Evolutionary conservation across 1,139 yeast genomes (phyloP), one percentile per base, ranked within the genome.

Genomic region (Pichia kudriavzevii): DNA sequence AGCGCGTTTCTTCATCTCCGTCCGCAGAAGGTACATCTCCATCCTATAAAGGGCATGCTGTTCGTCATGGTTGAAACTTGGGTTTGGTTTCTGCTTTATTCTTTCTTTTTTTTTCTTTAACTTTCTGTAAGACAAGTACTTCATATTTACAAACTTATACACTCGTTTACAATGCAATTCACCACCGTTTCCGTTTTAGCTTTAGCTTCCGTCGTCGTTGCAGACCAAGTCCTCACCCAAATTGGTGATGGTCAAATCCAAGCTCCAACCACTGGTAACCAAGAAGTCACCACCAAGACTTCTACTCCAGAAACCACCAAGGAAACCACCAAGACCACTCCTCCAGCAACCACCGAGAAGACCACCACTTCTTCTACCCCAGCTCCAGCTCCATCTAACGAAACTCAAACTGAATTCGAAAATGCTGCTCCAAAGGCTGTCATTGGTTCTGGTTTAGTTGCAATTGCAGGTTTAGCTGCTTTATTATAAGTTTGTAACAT

Each of bases 101-200:
- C 15, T 20, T 29, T 10, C 16, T 25, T 31, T 10, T 14, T 22
- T 22, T 23, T 35, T n/a, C n/a, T n/a, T n/a, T 26, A 22, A 5
- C 23, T 16, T 21, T 31, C 33, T 28, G n/a, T n/a, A n/a, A n/a
- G n/a, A n/a, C n/a, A n/a, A n/a, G n/a, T n/a, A n/a, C n/a, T n/a
- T n/a, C n/a, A n/a, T n/a, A n/a, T n/a, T n/a, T n/a, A 26, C 16
- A 9, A 14, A 17, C 26, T 16, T 17, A 29, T 20, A 17, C 36
- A 22, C 22, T 30, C 37, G 29, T 26, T 32, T 15, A 45, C 22
- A 44, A 47, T 47, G 51, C 43, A 47, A 42, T 45, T 46, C 41
- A 30, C 36, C 5, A 22, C 44, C 28, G 29, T 72, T 42, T 51
- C 67, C 37, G 51, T 64, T 22, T 41, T 57, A 29, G 42, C 64